Evolutionary conservation across 2,329 filamentous ascomycete genomes (phyloP), one percentile per base, ranked within the genome.

Genomic region (Cladosporium cucumerinum): DNA sequence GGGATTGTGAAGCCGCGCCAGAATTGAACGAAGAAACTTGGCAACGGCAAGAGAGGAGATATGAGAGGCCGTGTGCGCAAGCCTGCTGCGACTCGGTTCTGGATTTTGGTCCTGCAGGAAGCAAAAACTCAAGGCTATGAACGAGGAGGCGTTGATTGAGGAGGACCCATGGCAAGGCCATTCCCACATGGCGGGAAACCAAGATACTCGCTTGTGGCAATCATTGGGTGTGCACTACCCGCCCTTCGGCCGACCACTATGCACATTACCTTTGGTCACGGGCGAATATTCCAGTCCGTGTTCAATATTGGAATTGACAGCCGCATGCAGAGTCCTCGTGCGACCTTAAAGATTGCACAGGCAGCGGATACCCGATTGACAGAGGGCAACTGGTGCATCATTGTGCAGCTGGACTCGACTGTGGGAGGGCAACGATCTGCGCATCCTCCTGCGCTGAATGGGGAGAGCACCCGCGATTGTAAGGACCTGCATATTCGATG

Each of bases 1-100:
- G 91, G 91, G n/a, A 87, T 93, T 68, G 90, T 94, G 61, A 95
- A 94, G 80, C 91, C 91, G 26, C 83, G 91, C 65, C 91, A 94
- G 76, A 95, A 95, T 75, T 94, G 79, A 84, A 34, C n/a, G 39
- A 4, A 8, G 39, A 5, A 11, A 46, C 12, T 23, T 11, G 18
- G 18, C 36, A 43, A 21, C 21, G n/a, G n/a, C 39, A 23, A 46
- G n/a, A 46, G n/a, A 46, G 39, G 39, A 21, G 10, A 11, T 12
- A 43, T 21, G n/a, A 46, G 8, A 12, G 7, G 8, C 8, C 23
- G n/a, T 21, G n/a, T n/a, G n/a, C n/a, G 12, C n/a, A 46, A 12
- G 39, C 10, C 39, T 46, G 10, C 39, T 10, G 23, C n/a, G n/a
- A 12, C n/a, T 23, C 39, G 11, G n/a, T 21, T 12, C 10, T 21